These are phyloP conservation scores for Basipetospora chlamydospora DNA, from an alignment of 2,329 filamentous ascomycete species.

Conservation along the genomic window DNA sequence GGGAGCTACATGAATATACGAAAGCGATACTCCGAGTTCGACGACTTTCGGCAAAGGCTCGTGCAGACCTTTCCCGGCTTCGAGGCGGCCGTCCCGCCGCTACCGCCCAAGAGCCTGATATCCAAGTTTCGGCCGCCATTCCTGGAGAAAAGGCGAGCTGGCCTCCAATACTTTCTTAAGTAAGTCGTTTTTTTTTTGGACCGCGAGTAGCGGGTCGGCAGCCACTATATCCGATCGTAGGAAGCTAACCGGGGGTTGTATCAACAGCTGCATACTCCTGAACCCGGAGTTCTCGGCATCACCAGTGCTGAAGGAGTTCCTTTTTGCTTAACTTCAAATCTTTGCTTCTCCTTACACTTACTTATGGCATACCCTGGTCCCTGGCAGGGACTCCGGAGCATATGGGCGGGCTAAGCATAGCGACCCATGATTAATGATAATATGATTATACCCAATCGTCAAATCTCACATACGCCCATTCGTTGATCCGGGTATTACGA, in stretches of 20 bases:
- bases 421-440: too few relatives aligned
- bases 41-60: slow-evolving; percentile 61
- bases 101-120: slow-evolving; percentile 84
- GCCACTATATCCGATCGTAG: too few relatives aligned
- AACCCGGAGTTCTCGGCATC: slow-evolving; percentile 90
- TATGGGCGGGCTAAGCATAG: too few relatives aligned
- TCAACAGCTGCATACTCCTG: slow-evolving; percentile 65
- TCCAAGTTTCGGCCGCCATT: slow-evolving; percentile 76
- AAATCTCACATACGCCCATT: too few relatives aligned
- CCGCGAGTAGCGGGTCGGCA: too few relatives aligned
- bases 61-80: slow-evolving; percentile 72
- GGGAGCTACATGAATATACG: slow-evolving; percentile 47
- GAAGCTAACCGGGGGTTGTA: background rate
- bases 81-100: slow-evolving; percentile 67
- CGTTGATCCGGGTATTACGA: too few relatives aligned
- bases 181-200: too few relatives aligned
- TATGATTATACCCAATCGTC: too few relatives aligned
- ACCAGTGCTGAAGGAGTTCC: slow-evolving; percentile 81
- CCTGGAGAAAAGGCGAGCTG: slow-evolving; percentile 67
- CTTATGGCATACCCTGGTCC: too few relatives aligned
- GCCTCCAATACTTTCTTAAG: slow-evolving; percentile 89
- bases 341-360: too few relatives aligned
- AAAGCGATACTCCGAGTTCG: slow-evolving; percentile 86
- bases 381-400: too few relatives aligned
- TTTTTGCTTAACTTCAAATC: slow-evolving; percentile 62